Evolutionary conservation across 805 yeast genomes (phyloP), one percentile per base, ranked within the genome.

Genomic region (Ogataea trehaloabstinens): DNA sequence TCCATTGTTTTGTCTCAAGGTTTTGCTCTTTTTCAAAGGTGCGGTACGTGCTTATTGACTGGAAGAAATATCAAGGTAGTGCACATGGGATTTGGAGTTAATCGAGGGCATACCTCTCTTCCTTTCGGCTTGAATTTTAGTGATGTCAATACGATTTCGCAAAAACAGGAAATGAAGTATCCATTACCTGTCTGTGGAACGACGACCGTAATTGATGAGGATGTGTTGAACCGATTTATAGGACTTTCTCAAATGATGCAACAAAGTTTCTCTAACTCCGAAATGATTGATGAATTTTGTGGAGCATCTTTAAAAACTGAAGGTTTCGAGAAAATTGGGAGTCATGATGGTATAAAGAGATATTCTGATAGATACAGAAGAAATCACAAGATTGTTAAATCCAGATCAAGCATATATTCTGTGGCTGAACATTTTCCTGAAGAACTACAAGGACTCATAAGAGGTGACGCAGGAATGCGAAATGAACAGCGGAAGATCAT

Each of bases 361-460:
- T 87, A 87, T 56, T 79, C 95, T 2, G 97, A 90, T 60, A 72
- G 71, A 57, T 90, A 85, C 61, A 67, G 82, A 47, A 82, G 82
- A 57, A 79, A 78, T 51, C 74, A 85, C 40, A 78, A 75, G 52
- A 12, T 22, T 22, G 25, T 8, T 8, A 22, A 22, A 22, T 80
- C 90, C 2, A 74, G 83, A 6, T 83, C 80, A 44, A 89, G 84
- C 37, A 89, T 85, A 63, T 95, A 95, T 2, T 86, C 81, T 57
- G 73, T 74, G 40, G 53, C 78, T 6, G 78, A 76, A 38, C 71
- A 85, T 46, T 84, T 88, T 55, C 96, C 97, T 1, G 72, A 69
- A 13, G 97, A 90, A 57, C 65, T 90, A 39, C 80, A 82, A 48
- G 25, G 25, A 8, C n/a, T n/a, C n/a, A 12, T 22, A 8, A 8